Conservation (phyloP, 2,329 filamentous ascomycete species). For the Pestalotiopsis sp. region DNA sequence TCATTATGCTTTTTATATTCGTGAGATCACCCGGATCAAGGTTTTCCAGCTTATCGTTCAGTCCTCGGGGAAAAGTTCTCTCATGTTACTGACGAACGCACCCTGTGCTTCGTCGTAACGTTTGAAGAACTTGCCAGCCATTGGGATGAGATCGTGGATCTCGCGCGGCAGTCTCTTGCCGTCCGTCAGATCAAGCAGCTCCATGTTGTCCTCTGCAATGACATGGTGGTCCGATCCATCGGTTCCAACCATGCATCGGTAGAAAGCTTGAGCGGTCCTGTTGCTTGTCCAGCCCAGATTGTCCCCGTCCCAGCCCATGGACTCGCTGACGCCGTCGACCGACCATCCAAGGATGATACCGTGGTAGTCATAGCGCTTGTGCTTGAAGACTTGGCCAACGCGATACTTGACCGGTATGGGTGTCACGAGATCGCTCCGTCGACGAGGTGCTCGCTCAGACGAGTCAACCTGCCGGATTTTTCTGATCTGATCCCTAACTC, state of each 20-base stretch:
- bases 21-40: not conserved
- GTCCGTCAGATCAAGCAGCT: conserved; percentile 48
- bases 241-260: conserved; percentile 70
- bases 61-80: conserved; percentile 85
- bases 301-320: conserved; percentile 65
- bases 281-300: conserved; percentile 20
- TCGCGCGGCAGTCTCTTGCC: conserved; percentile 29
- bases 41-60: conserved; percentile 38
- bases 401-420: conserved; percentile 58
- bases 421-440: conserved; percentile 32
- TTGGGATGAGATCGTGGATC: conserved; percentile 57
- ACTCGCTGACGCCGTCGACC: conserved; percentile 57
- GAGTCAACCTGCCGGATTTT: conserved; percentile 49
- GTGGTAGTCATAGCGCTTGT: conserved; percentile 77
- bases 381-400: conserved; percentile 83
- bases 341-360: conserved; percentile 92
- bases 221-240: conserved; percentile 75
- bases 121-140: conserved; percentile 87
- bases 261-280: conserved; percentile 72
- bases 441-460: conserved; percentile 34
- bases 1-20: not conserved
- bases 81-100: conserved; percentile 79
- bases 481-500: conserved; percentile 39
- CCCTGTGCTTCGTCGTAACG: conserved; percentile 71
- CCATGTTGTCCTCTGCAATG: conserved; percentile 77